Evolutionary conservation across 116 monocot species (phyloP), one percentile per base, ranked within the genome.

Genomic region (Zostera marina): DNA sequence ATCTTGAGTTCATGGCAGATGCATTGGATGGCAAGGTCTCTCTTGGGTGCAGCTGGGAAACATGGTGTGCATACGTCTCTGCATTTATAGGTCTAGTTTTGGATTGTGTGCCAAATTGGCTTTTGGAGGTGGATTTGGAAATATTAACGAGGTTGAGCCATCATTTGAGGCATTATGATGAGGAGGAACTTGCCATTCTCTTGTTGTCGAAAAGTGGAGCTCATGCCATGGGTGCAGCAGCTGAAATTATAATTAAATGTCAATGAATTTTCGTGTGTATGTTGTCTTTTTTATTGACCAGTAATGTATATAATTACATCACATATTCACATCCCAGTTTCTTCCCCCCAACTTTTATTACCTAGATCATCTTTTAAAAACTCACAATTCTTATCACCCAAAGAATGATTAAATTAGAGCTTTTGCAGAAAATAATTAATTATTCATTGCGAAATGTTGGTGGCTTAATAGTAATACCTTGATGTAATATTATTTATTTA

Each of bases 91-190:
- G 81, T 6, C 45, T 99, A 26, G 68, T 99, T 68, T 78, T 87
- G 20, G 68, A 83, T 48, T 98, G 90, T 52, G 75, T 87, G 7
- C 91, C 98, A 2, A 56, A 59, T 44, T 98, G 98, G 98, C 66
- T 91, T 16, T 42, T 56, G 47, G 87, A 99, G 25, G 68, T 83
- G 49, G 71, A 81, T n/a, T 11, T 73, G 20, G 66, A 42, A 21
- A 62, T 78, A 56, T 42, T 99, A 47, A 86, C 67, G 73, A 70
- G 79, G 51, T 65, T 99, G 17, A 78, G 78, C 42, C 32, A 15
- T 16, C 81, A 81, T 15, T 67, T 90, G 53, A 76, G 57, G 70
- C 74, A 59, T 25, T 75, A 73, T 80, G 61, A 77, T 5, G 78
- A 90, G 83, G 71, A 84, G 0, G 87, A 86, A 11, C 91, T 98